These are phyloP conservation scores for Phytophthora sp. DNA, from an alignment of 352 stramenopile genomes.

Conservation along the genomic window DNA sequence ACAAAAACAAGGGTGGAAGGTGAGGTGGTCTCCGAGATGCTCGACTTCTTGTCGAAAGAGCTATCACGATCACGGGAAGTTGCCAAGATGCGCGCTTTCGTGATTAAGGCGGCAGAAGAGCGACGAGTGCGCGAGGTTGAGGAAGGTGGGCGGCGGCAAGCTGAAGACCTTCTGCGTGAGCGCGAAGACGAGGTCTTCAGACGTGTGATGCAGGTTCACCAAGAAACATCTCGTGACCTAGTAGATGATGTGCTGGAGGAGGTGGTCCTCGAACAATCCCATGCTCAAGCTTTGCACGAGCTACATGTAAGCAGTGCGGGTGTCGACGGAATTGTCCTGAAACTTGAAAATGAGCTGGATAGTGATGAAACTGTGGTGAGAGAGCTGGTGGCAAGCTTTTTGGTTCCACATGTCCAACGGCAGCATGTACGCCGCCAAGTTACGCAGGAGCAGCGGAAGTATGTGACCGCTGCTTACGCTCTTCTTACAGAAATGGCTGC, in stretches of 20 bases:
- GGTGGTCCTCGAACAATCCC: slow-evolving; percentile 60
- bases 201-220: slow-evolving; percentile 77
- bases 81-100: slow-evolving; percentile 76
- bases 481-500: slow-evolving; percentile 55
- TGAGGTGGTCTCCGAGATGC: slow-evolving; percentile 87
- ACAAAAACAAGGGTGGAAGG: slow-evolving; percentile 81
- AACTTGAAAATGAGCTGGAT: slow-evolving; percentile 55
- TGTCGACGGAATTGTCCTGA: slow-evolving; percentile 54
- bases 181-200: slow-evolving; percentile 87
- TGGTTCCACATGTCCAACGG: slow-evolving; percentile 80
- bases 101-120: slow-evolving; percentile 69
- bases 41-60: slow-evolving; percentile 92
- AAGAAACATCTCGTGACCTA: slow-evolving; percentile 76
- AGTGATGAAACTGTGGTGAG: slow-evolving; percentile 70
- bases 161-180: slow-evolving; percentile 82
- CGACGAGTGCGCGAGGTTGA: slow-evolving; percentile 80
- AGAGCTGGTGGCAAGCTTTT: slow-evolving; percentile 81
- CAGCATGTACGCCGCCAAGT: slow-evolving; percentile 67
- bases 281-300: slow-evolving; percentile 52
- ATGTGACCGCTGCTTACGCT: slow-evolving; percentile 62
- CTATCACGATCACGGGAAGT: slow-evolving; percentile 81
- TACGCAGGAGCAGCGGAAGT: slow-evolving; percentile 67
- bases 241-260: slow-evolving; percentile 70
- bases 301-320: slow-evolving; percentile 53
- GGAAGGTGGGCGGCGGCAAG: slow-evolving; percentile 87